Evolutionary conservation across 805 yeast species (phyloP), one percentile per base, ranked within the genome.

Genomic region (Barnettozyma sp.): DNA sequence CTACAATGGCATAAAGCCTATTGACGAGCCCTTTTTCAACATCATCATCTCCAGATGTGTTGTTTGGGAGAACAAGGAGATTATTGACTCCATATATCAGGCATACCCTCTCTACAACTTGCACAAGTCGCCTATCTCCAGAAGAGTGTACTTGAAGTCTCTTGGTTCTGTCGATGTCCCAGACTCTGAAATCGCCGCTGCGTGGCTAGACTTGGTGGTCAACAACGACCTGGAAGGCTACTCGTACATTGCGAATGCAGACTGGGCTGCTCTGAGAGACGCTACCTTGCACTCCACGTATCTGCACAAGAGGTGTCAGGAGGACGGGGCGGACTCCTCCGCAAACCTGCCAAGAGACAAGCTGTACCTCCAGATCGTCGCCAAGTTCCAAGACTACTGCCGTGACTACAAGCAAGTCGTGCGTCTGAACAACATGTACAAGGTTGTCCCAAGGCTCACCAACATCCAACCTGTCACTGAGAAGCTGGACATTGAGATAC

Each of bases 11-110:
- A 63, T 76, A 42, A 75, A 74, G 49, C 65, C 71, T 16, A 68
- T 80, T 38, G 90, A 83, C 56, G 90, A 82, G 56, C 79, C 84
- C n/a, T 82, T 85, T 51, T 71, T 85, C 57, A 85, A 84, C 56
- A 82, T 83, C 28, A 66, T 83, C 36, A 66, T 84, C 39, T 72
- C 84, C 26, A 78, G 77, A 51, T 70, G 76, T 45, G 73, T 74
- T 22, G 60, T 65, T 41, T 83, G 94, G 94, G 70, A 70, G 36
- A 79, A 78, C 52, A 66, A 76, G 41, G 62, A 64, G n/a, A 77
- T 80, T 10, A 71, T 80, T 39, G 75, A 78, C 46, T 78, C 76
- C 42, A 65, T 83, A 39, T 66, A 79, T 23, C 68, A 70, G 30
- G 74, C 78, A 39, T 83, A 78, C 49, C 68, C 65, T 10, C 50